Base-by-base conservation (phyloP, 257 asterid genomes). In the Catharanthus roseus region DNA sequence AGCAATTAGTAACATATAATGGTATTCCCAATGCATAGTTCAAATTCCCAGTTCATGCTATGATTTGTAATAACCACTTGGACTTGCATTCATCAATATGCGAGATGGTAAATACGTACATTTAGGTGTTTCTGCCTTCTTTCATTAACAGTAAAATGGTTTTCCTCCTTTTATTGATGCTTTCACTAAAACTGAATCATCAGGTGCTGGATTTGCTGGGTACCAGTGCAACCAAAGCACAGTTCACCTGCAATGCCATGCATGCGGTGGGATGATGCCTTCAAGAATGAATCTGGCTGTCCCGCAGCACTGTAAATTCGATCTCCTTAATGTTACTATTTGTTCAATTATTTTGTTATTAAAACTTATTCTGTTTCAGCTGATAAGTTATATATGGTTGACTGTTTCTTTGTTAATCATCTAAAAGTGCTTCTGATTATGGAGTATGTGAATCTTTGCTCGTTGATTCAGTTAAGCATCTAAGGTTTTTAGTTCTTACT, bases 201-300 rank as follows among this genome's bases (percentile, higher is more conserved):
- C 88, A 91, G 99, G 78, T 77, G 74, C 79, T 72, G 96, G 72
- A 47, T 84, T 83, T 72, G 79, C 85, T 74, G 96, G 97, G 73
- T 91, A 82, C 67, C 87, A 53, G 80, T 95, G 99, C 86, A 86
- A 75, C 70, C 83, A 72, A 79, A 85, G 82, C 82, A 95, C 96
- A 38, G 80, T 85, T 83, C 99, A 95, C 85, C 87, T 91, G 75
- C 97, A 91, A 68, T 95, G 99, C 75, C 97, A 89, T 71, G 55
- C 85, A 9, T 95, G 99, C 71, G 92, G 97, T 26, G 96, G 96
- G 74, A 95, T 88, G 96, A 89, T 95, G 96, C 99, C 99, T 61
- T 88, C 89, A 69, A 83, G 96, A 87, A 72, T 79, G 71, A 84
- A 87, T 81, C 51, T 65, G 50, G 65, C 84, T 69, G 86, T 78